Base-by-base conservation (phyloP, 768 basidiomycete species). In the Cantharellus anzutake region DNA sequence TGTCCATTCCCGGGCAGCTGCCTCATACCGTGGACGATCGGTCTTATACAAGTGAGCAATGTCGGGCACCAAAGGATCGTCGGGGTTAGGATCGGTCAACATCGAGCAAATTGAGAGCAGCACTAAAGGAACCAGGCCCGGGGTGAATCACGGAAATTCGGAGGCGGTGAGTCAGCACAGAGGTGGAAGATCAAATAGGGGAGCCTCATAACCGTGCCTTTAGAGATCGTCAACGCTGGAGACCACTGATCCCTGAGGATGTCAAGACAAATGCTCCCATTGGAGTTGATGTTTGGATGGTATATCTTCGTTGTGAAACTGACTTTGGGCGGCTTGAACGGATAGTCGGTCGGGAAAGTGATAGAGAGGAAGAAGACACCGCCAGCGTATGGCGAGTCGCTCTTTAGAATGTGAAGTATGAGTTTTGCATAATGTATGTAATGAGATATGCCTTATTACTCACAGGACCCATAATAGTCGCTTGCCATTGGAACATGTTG, bases 311-410 rank as follows among this genome's bases (percentile, higher is more conserved):
- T 98, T 65, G 91, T 94, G 73, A 99, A 99, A 76, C 85, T 85
- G 74, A 99, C 91, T 80, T 99, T 99, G 73, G 96, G 96, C 50
- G 96, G 96, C 75, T 98, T 97, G 84, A 98, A 98, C 35, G 96
- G 96, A 76, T 99, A 99, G 72, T 99, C 94, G 72, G 86, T 89
- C 53, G 90, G 89, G 79, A 92, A 92, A 51, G 78, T 81, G 71
- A 94, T 92, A 56, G 84, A 83, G 53, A 93, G 82, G 86, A 98
- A 98, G 78, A 99, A 99, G 60, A 99, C 96, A 70, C 96, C 96
- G 68, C 96, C 96, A 40, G 94, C 83, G 70, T 99, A 99, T 38
- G 96, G 96, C 67, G 92, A 96, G 71, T 99, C 94, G 67, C 86
- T 83, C 93, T 96, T 64, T 61, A 67, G 60, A 20, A 57, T 65